These are phyloP conservation scores for Eragrostis curvula DNA, from an alignment of 176 grass and related monocot genomes.

Conservation along the genomic window DNA sequence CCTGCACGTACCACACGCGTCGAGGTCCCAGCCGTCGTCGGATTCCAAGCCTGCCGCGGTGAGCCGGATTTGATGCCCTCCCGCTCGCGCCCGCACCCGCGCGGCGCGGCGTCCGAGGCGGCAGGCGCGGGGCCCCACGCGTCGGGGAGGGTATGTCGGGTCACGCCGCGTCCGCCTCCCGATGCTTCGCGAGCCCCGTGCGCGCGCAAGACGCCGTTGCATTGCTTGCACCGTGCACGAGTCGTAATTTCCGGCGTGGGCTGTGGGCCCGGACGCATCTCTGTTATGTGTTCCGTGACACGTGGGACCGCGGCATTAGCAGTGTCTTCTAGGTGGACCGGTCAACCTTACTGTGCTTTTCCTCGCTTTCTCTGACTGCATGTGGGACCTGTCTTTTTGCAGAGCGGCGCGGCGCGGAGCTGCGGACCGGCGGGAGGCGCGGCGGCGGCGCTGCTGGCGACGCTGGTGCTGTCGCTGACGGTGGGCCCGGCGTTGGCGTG, in stretches of 20 bases:
- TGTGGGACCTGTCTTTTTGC: neutral
- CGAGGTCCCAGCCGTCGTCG: neutral
- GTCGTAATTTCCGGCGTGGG: neutral
- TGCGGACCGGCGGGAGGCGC: neutral
- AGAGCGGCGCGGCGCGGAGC: conserved; percentile 38
- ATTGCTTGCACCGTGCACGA: neutral
- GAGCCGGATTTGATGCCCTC: conserved; percentile 18
- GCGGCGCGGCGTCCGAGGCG: neutral
- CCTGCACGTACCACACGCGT: neutral
- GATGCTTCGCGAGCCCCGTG: neutral
- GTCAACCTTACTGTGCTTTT: too few species aligned
- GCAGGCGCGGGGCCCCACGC: neutral
- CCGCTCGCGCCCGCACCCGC: neutral
- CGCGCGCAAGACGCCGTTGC: neutral
- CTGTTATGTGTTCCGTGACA: too few species aligned
- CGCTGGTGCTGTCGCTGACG: conserved; percentile 28
- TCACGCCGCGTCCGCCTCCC: conserved; percentile 9
- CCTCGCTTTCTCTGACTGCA: neutral
- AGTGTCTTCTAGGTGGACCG: too few species aligned
- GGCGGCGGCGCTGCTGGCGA: neutral
- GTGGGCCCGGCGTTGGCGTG: conserved; percentile 23
- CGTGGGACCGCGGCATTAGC: too few species aligned
- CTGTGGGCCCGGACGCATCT: neutral
- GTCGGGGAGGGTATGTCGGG: neutral
- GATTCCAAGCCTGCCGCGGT: neutral